Evolutionary conservation across 2,329 filamentous ascomycete species (phyloP).

Genomic region (Thyridium curvatum): DNA sequence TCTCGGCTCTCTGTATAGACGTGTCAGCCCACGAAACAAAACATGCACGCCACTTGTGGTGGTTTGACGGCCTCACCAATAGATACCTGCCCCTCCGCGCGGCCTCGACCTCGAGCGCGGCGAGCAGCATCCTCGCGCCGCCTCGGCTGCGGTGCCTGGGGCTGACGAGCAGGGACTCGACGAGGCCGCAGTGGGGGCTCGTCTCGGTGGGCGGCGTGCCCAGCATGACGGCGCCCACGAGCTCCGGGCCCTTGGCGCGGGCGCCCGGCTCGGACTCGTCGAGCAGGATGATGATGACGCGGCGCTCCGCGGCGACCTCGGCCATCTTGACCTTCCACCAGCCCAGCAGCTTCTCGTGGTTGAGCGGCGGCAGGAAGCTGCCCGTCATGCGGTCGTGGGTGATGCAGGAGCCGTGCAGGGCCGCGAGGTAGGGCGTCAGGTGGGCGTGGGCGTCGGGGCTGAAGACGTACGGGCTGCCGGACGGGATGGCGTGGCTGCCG

Average conservation of each 20-base stretch:
- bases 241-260: conserved; percentile 33
- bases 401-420: conserved; percentile 54
- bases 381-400: conserved; percentile 49
- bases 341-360: conserved; percentile 44
- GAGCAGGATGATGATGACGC: conserved; percentile 49
- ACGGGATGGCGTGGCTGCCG: background rate
- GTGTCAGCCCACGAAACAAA: too few species aligned
- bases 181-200: conserved; percentile 43
- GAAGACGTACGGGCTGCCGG: conserved; percentile 35
- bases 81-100: conserved; percentile 38
- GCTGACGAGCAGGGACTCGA: conserved; percentile 54
- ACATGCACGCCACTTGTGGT: too few species aligned
- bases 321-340: conserved; percentile 51
- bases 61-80: conserved; percentile 34
- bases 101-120: conserved; percentile 49
- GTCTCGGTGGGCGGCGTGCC: conserved; percentile 46
- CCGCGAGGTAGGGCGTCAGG: conserved; percentile 49
- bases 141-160: conserved; percentile 43
- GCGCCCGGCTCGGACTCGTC: conserved; percentile 22
- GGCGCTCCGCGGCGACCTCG: conserved; percentile 35
- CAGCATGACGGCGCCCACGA: conserved; percentile 52
- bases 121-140: conserved; percentile 44
- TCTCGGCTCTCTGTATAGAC: conserved; percentile 33
- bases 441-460: conserved; percentile 37
- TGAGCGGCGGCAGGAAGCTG: conserved; percentile 53